Conservation (phyloP, 352 stramenopile species). For the Pythium phragmiticola region DNA sequence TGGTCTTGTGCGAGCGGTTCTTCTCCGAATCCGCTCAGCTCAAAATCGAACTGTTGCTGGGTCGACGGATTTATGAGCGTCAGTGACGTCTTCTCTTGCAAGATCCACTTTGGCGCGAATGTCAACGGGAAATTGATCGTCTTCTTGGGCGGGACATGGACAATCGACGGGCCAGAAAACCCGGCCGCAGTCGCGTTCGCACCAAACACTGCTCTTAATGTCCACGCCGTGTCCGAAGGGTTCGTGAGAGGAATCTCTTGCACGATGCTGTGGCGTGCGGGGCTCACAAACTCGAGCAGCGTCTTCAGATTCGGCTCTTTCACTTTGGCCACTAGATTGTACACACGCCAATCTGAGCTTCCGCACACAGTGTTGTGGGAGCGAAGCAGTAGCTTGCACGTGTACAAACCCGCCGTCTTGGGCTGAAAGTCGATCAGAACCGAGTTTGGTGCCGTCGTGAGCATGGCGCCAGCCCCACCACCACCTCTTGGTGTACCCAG, state of each 20-base stretch:
- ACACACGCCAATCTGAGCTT: conserved; percentile 78
- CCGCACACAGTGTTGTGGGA: conserved; percentile 61
- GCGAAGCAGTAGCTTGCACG: conserved; percentile 62
- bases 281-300: conserved; percentile 86
- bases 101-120: conserved; percentile 84
- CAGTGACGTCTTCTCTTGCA: conserved; percentile 69
- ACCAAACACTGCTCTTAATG: conserved; percentile 66
- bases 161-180: conserved; percentile 65
- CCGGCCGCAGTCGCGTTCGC: background rate
- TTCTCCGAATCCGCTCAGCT: conserved; percentile 81
- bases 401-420: conserved; percentile 66
- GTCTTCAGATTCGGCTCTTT: conserved; percentile 86
- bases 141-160: conserved; percentile 76
- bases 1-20: conserved; percentile 91
- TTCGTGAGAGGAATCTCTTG: conserved; percentile 93
- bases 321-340: conserved; percentile 82
- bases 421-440: conserved; percentile 77
- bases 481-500: conserved; percentile 44
- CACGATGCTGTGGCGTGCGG: conserved; percentile 83
- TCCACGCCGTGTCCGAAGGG: conserved; percentile 81
- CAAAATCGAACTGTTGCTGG: conserved; percentile 89
- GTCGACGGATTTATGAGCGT: conserved; percentile 78
- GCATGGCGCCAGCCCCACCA: conserved; percentile 24
- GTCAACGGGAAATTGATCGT: conserved; percentile 71
- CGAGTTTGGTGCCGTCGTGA: conserved; percentile 35